Evolutionary conservation across 2,329 filamentous ascomycete genomes (phyloP).

Genomic region (Diaporthe ilicicola): DNA sequence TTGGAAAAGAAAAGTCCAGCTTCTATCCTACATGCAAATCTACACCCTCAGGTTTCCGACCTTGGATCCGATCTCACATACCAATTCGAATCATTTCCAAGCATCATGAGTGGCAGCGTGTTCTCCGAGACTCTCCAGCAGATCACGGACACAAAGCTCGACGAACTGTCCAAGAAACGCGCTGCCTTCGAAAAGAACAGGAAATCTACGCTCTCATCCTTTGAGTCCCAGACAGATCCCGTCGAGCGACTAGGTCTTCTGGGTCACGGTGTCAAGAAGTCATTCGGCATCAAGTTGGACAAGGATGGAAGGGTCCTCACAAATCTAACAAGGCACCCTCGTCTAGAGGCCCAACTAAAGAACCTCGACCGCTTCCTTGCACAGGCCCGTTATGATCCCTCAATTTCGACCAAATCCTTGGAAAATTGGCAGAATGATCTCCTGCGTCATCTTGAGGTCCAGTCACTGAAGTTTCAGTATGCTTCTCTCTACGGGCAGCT

Average conservation of each 20-base stretch:
- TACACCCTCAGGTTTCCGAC: neutral
- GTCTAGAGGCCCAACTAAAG: slow-evolving; percentile 45
- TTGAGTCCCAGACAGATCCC: slow-evolving; percentile 38
- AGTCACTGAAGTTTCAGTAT: slow-evolving; percentile 53
- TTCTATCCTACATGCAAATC: neutral
- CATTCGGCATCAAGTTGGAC: slow-evolving; percentile 57
- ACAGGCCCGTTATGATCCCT: slow-evolving; percentile 52
- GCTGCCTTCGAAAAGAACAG: slow-evolving; percentile 48
- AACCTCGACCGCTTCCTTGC: slow-evolving; percentile 51
- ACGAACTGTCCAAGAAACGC: slow-evolving; percentile 52
- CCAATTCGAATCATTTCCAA: neutral
- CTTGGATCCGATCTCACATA: neutral
- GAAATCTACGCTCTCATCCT: slow-evolving; percentile 40
- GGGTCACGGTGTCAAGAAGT: slow-evolving; percentile 47
- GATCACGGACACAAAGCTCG: slow-evolving; percentile 54
- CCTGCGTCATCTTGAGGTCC: slow-evolving; percentile 48
- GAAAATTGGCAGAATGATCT: slow-evolving; percentile 47
- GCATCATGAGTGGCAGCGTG: slow-evolving; percentile 42
- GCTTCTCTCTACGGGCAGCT: slow-evolving; percentile 55
- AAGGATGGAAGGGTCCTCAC: slow-evolving; percentile 55
- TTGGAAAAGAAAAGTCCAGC: neutral
- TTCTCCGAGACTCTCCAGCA: slow-evolving; percentile 53
- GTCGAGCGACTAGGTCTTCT: slow-evolving; percentile 45
- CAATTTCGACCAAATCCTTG: slow-evolving; percentile 46
- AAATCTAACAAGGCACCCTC: slow-evolving; percentile 38